Evolutionary conservation across 768 basidiomycete species (phyloP).

Genomic region (Crepidotus variabilis): DNA sequence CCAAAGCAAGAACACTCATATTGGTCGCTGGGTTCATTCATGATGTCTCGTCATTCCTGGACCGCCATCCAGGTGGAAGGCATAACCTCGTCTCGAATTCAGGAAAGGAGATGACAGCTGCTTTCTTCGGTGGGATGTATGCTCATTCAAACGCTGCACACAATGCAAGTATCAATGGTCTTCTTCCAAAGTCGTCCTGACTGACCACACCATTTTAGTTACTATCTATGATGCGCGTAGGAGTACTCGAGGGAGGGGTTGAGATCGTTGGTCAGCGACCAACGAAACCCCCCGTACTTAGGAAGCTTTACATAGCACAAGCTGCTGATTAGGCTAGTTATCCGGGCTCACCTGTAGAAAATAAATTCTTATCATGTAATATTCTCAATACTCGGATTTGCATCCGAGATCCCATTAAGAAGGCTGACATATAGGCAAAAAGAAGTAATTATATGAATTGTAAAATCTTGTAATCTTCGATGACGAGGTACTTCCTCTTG

Average conservation of each 20-base stretch:
- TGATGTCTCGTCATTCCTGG: conserved; percentile 70
- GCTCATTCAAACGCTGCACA: conserved; percentile 82
- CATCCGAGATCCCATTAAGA: neutral
- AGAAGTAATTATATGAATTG: neutral
- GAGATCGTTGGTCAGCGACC: conserved; percentile 11
- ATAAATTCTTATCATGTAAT: too few relatives aligned
- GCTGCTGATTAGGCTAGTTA: too few relatives aligned
- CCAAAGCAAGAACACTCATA: conserved; percentile 60
- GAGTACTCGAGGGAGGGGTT: conserved; percentile 21
- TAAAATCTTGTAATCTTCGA: neutral
- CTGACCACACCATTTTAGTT: conserved; percentile 27
- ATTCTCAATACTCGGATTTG: neutral
- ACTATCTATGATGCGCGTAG: conserved; percentile 52
- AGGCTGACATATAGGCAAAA: neutral
- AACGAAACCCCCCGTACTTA: conserved; percentile 25
- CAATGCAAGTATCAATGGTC: conserved; percentile 43
- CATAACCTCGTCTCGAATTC: conserved; percentile 51
- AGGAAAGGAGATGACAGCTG: conserved; percentile 81
- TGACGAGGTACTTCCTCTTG: conserved; percentile 6
- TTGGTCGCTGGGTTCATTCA: conserved; percentile 86
- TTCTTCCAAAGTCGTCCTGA: neutral
- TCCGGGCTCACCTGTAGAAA: too few relatives aligned
- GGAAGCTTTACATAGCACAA: conserved; percentile 35
- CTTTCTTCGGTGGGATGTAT: conserved; percentile 85
- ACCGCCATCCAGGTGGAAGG: conserved; percentile 78